Evolutionary conservation across 1,284 basidiomycete genomes (phyloP), one percentile per base, ranked within the genome.

Genomic region (Trichosporon asahii): DNA sequence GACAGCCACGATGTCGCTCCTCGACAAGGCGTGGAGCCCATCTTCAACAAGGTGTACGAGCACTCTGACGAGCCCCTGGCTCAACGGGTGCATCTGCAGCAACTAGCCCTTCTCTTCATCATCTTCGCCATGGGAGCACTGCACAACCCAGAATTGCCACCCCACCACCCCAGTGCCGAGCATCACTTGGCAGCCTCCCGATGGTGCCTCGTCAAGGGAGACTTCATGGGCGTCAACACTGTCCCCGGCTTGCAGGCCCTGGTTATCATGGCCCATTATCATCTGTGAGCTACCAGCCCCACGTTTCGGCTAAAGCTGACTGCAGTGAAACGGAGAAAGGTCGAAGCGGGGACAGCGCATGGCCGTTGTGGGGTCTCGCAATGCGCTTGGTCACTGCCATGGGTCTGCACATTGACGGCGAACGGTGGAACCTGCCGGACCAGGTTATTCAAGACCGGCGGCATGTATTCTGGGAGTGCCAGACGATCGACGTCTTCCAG

Each of bases 321-420:
- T 4, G 3, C 66, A 69, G 68, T 3, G 74, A 77, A 53, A 78
- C 76, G 18, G 79, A 80, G 40, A 71, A 72, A 40, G 78, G 78
- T 0, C 70, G 78, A 12, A 76, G 76, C 55, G 80, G 79, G 2
- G 79, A 82, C 68, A 72, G 69, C 0, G 75, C 77, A 37, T 82
- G 80, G 80, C 78, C 79, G 1, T 61, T 82, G 9, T 80, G 79
- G 78, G 80, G 80, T 29, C 53, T 80, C 3, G 76, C 76, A 0
- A 77, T 78, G 76, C 70, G 71, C 0, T 53, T 72, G 14, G 68
- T 70, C 15, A 73, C 72, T 0, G 72, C 72, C 12, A 82, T 82
- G 80, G 80, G 80, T 0, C 57, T 81, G 66, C 80, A 83, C 67
- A 74, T 79, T 6, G 81, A 83, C 70, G 81, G 81, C 1, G 72